Percentiles rank a stretch among this genome's conserved stretches.
phyloP scores from a whole-genome alignment of 2,329 filamentous ascomycete species.

The Alternaria conjuncta region DNA sequence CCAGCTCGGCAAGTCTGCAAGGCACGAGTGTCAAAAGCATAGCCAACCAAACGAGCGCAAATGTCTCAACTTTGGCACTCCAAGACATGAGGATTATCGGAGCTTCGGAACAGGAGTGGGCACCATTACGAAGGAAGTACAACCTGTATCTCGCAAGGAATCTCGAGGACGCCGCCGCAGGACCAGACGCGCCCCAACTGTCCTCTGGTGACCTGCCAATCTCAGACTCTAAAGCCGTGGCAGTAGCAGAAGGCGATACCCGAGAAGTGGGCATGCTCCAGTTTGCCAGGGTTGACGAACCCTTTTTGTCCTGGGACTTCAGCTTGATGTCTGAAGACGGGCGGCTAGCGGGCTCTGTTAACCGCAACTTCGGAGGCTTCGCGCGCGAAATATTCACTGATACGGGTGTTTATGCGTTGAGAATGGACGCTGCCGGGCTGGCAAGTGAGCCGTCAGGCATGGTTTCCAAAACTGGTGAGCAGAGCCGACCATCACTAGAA shows the following conservation, averaged over 20 bases:
- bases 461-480: slow-evolving; percentile 48
- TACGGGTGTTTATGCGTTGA: slow-evolving; percentile 68
- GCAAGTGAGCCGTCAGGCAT: slow-evolving; percentile 47
- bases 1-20: slow-evolving; percentile 53
- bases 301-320: slow-evolving; percentile 70
- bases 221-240: slow-evolving; percentile 57
- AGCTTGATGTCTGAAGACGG: slow-evolving; percentile 60
- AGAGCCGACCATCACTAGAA: slow-evolving; percentile 19
- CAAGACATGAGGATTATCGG: slow-evolving; percentile 68
- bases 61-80: slow-evolving; percentile 61
- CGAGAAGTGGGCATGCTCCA: slow-evolving; percentile 59
- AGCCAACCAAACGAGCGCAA: slow-evolving; percentile 54
- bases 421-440: slow-evolving; percentile 66
- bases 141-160: slow-evolving; percentile 67
- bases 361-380: slow-evolving; percentile 68
- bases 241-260: slow-evolving; percentile 47
- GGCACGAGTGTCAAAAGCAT: slow-evolving; percentile 53
- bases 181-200: slow-evolving; percentile 48
- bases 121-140: slow-evolving; percentile 67
- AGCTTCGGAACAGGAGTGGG: slow-evolving; percentile 69
- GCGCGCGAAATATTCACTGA: slow-evolving; percentile 70
- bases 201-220: slow-evolving; percentile 55
- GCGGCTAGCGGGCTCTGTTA: slow-evolving; percentile 65
- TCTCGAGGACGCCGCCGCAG: slow-evolving; percentile 46
- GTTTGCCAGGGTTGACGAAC: slow-evolving; percentile 68